These are phyloP conservation scores for Psidium guajava DNA, from an alignment of 345 rosid species.

Conservation along the genomic window DNA sequence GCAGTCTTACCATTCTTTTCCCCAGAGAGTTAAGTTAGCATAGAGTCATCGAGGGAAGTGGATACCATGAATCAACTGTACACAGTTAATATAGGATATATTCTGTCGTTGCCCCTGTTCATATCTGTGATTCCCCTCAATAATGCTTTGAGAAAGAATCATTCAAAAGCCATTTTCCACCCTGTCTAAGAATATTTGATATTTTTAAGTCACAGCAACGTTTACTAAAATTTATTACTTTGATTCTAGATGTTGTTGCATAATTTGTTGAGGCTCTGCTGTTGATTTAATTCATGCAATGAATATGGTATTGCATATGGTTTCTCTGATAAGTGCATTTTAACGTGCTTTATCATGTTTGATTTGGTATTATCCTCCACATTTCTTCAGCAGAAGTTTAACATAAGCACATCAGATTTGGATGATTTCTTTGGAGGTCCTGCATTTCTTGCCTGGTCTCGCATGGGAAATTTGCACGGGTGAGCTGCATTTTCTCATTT, in stretches of 20 bases:
- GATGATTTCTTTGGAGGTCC: constrained; percentile 73
- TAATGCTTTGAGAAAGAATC: not conserved
- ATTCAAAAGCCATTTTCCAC: not conserved
- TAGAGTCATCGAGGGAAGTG: not conserved
- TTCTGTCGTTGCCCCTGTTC: not conserved
- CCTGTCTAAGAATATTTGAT: not conserved
- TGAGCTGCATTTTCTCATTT: constrained; percentile 12
- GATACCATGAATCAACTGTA: not conserved
- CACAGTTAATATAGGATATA: not conserved
- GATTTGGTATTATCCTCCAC: not conserved
- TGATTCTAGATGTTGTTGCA: not conserved
- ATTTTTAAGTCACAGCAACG: not conserved
- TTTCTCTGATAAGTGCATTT: not conserved
- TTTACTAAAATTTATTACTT: not conserved
- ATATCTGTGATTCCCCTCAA: not conserved
- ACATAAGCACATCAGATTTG: constrained; percentile 37
- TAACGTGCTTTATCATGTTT: not conserved
- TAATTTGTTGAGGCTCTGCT: not conserved
- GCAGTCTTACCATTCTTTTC: not conserved
- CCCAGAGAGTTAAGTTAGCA: not conserved
- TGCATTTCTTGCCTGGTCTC: constrained; percentile 76
- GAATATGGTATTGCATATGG: not conserved
- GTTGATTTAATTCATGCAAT: not conserved
- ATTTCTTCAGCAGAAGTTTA: constrained; percentile 35
- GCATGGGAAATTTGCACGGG: constrained; percentile 72